Conservation (phyloP, 805 yeast genomes). For the Pichia manshurica region DNA sequence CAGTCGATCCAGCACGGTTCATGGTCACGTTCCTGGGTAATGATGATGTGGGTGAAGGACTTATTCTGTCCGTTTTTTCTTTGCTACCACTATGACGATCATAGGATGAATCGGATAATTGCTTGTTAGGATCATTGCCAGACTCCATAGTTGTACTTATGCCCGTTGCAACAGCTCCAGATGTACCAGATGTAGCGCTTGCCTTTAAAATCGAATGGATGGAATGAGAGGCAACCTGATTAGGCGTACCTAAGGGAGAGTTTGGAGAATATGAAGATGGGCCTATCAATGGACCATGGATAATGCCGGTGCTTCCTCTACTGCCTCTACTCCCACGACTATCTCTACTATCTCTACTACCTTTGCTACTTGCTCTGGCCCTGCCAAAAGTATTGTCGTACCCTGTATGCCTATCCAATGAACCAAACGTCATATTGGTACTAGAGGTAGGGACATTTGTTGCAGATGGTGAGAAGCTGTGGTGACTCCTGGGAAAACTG, state of each 20-base stretch:
- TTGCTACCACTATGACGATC: neutral
- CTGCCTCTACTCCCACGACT: constrained; percentile 8
- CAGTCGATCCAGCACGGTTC: constrained; percentile 1
- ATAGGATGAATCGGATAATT: neutral
- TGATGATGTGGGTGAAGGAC: constrained; percentile 2
- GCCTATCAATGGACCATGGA: constrained; percentile 2
- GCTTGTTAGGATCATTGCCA: neutral
- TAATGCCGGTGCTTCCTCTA: constrained; percentile 10
- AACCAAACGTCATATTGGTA: neutral
- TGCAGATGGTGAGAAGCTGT: neutral
- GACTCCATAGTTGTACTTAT: neutral
- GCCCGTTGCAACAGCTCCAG: constrained; percentile 10
- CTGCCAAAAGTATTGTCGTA: neutral
- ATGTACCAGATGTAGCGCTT: constrained; percentile 12
- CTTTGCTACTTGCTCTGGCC: constrained; percentile 2
- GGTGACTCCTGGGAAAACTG: neutral
- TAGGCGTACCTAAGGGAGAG: constrained; percentile 7
- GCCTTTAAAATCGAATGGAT: constrained; percentile 13
- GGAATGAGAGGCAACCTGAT: constrained; percentile 2
- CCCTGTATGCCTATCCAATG: neutral
- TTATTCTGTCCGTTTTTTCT: neutral
- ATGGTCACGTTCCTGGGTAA: neutral
- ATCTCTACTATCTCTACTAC: constrained; percentile 8
- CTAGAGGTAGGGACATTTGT: neutral
- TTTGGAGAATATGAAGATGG: constrained; percentile 9